Evolutionary conservation across 441 rosid species (phyloP), one percentile per base, ranked within the genome.

Genomic region (Theobroma grandiflorum): DNA sequence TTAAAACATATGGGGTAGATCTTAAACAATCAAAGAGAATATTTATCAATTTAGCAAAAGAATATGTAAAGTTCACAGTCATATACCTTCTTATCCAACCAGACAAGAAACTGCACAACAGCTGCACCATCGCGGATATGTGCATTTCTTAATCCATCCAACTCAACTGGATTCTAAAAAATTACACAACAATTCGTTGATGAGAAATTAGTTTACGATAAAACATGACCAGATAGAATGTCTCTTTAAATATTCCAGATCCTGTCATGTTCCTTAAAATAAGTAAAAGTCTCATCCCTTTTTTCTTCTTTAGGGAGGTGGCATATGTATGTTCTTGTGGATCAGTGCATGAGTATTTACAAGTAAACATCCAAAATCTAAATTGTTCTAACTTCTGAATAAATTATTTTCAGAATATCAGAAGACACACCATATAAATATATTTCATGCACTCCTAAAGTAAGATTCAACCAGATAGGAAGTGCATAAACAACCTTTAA

Each of bases 41-140:
- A 66, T 82, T 77, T 65, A 65, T 59, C 61, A 63, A 64, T 79
- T 38, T 10, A 26, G 59, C 65, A 3, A 50, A 64, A 64, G 57
- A 65, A 9, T 67, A 82, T 10, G 64, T 2, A 75, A 35, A 79
- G 11, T n/a, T 31, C 52, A 3, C 63, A 72, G 53, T 57, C 76
- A 79, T 16, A 37, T 87, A 97, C 99, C 95, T 94, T 95, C 78
- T 88, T 85, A 85, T 97, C 99, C 77, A 97, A 91, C 99, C 99
- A 97, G 74, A 85, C 95, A 83, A 97, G 94, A 92, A 83, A 97
- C 82, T 97, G 99, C 83, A 97, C 99, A 85, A 97, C 95, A 86
- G 99, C 98, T 69, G 99, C 98, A 84, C 99, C 99, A 91, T 97
- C 99, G 49, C 99, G 95, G 76, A 97, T 81, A 77, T 97, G 99